Base-by-base conservation (phyloP, 768 basidiomycete species). In the Serpula lacrymans region DNA sequence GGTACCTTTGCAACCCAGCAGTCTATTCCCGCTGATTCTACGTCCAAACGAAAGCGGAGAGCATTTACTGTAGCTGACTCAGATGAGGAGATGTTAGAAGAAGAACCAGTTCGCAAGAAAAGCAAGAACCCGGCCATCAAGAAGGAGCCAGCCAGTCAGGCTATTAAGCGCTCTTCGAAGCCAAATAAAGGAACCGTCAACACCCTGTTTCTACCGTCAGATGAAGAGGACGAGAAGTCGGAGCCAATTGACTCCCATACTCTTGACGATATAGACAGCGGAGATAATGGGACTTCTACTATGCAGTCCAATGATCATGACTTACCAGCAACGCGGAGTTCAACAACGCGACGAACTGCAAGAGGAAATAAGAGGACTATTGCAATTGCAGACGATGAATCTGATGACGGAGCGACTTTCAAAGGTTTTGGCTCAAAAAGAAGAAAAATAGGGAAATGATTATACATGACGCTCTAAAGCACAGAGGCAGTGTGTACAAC, bases 371-470 rank as follows among this genome's bases (percentile, higher is more conserved):
- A 60, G 46, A 51, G 51, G 33, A 53, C 52, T 7, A 63, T 68
- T 23, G 58, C 72, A 9, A 59, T 79, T 25, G 62, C 71, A 3
- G 78, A 80, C 41, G 82, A 85, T 51, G 83, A 84, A 55, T 84
- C 81, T 8, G 85, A 86, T 51, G 80, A 86, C 42, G 84, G 72
- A 5, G 74, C 71, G 21, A 75, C 78, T n/a, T 87, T 87, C 64
- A 76, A 74, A 48, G 83, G 83, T 5, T 83, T 83, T 49, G 64
- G 51, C 36, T 65, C 54, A 55, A 65, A 58, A 55, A 49, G 37
- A 24, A 47, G 49, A 24, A 33, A 33, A 14, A 33, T 33, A 14
- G 31, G 31, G 14, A n/a, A n/a, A n/a, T n/a, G n/a, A n/a, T n/a
- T n/a, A n/a, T n/a, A n/a, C n/a, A n/a, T n/a, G n/a, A n/a, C n/a